A percentile compares a stretch with the other conserved stretches of the same genome.
Evolutionary conservation across 2,329 filamentous ascomycete genomes (phyloP).

Genomic region (Thielaviopsis ethacetica): DNA sequence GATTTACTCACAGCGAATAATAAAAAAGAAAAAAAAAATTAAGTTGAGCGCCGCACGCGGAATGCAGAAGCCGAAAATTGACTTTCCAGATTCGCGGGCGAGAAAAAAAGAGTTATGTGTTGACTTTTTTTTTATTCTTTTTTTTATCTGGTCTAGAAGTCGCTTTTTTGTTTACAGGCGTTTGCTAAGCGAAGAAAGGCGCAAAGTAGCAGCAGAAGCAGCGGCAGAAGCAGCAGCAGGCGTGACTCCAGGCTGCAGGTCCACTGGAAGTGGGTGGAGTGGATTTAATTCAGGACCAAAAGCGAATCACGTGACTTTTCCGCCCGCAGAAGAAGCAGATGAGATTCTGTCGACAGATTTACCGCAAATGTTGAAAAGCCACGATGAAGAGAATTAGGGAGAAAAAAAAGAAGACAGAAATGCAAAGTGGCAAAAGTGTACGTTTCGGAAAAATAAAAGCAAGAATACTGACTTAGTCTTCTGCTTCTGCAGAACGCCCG

Average conservation of each 20-base stretch:
- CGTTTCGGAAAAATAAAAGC: background rate
- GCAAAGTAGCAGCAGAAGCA: background rate
- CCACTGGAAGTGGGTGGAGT: too few species aligned
- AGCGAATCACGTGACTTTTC: background rate
- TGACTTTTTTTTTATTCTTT: background rate
- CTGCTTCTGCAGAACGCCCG: background rate
- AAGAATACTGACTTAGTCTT: too few species aligned
- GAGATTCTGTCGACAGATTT: background rate
- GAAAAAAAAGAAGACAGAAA: background rate
- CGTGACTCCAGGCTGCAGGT: background rate
- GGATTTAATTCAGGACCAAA: background rate
- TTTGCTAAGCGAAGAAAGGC: background rate
- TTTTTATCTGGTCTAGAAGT: too few species aligned
- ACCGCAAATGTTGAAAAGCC: background rate
- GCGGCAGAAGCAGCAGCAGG: too few species aligned
- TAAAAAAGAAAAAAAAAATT: background rate
- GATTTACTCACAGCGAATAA: background rate
- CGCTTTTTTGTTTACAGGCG: background rate
- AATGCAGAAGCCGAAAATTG: background rate
- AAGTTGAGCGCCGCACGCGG: background rate
- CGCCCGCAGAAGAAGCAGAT: too few species aligned
- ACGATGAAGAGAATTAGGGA: background rate
- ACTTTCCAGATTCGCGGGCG: background rate
- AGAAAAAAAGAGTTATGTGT: background rate
- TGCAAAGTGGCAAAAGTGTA: background rate